Percentiles rank a stretch among this genome's conserved stretches.
Evolutionary conservation across 2,329 filamentous ascomycete species (phyloP).

Genomic region (Trichoderma brevicompactum): DNA sequence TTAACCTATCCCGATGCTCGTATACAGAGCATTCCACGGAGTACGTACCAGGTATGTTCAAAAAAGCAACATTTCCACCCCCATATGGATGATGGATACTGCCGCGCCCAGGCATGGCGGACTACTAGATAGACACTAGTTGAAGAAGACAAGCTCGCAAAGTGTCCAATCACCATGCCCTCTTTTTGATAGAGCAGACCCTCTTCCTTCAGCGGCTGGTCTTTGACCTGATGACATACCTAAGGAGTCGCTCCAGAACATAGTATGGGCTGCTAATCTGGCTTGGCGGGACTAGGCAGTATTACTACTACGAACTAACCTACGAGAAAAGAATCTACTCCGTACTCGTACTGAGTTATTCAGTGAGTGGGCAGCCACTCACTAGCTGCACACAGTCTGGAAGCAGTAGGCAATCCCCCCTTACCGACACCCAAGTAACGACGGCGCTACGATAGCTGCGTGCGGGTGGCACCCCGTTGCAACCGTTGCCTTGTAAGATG

Average conservation of each 20-base stretch:
- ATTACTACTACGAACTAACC: neutral
- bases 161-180: neutral
- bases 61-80: too few relatives aligned
- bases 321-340: neutral
- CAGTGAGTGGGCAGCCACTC: neutral
- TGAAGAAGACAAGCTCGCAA: neutral
- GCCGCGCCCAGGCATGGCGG: too few relatives aligned
- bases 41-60: too few relatives aligned
- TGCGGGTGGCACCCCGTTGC: slow-evolving; percentile 28
- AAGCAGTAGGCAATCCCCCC: neutral
- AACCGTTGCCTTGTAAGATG: slow-evolving; percentile 20
- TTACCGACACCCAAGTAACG: slow-evolving; percentile 8
- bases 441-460: slow-evolving; percentile 26
- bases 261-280: neutral
- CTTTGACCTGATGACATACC: neutral
- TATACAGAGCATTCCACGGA: neutral
- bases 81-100: too few relatives aligned
- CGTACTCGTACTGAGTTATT: neutral
- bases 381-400: neutral
- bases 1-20: neutral
- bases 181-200: neutral
- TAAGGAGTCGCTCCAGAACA: slow-evolving; percentile 1
- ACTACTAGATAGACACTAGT: neutral
- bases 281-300: slow-evolving; percentile 9
- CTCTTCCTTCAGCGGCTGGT: slow-evolving; percentile 3